A percentile compares a stretch with the other conserved stretches of the same genome.
These are phyloP conservation scores for Leccinum uliginosum DNA, from an alignment of 768 basidiomycete genomes.

Conservation along the genomic window DNA sequence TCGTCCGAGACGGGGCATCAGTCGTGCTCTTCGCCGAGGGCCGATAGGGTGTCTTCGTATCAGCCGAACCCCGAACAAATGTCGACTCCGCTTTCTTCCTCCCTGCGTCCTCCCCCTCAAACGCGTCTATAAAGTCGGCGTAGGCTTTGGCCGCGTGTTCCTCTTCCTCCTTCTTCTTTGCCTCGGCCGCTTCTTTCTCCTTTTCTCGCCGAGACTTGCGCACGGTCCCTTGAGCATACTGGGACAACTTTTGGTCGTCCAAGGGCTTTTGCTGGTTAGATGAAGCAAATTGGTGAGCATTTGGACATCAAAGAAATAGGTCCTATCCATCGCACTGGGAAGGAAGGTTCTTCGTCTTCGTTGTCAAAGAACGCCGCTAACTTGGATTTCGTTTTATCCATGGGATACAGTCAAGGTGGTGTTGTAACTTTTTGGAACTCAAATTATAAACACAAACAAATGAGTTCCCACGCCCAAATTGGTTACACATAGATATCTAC, in stretches of 20 bases:
- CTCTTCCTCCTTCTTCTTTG: slow-evolving; percentile 82
- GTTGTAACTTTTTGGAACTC: background rate
- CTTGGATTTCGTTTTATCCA: slow-evolving; percentile 39
- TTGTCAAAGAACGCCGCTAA: slow-evolving; percentile 82
- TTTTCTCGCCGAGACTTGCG: slow-evolving; percentile 89
- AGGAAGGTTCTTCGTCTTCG: slow-evolving; percentile 80
- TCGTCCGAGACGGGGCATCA: slow-evolving; percentile 30
- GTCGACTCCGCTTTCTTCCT: slow-evolving; percentile 49
- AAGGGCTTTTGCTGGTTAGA: slow-evolving; percentile 75
- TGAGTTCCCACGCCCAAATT: slow-evolving; percentile 23
- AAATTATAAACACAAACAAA: background rate
- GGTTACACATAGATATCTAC: slow-evolving; percentile 43
- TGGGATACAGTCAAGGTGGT: slow-evolving; percentile 9
- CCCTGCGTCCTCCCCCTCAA: slow-evolving; percentile 63
- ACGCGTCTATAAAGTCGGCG: slow-evolving; percentile 80
- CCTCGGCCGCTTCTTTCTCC: slow-evolving; percentile 89
- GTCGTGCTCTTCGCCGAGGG: slow-evolving; percentile 33
- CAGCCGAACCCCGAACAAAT: slow-evolving; percentile 59
- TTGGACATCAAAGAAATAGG: slow-evolving; percentile 46
- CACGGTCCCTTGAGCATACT: slow-evolving; percentile 80
- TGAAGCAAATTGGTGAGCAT: slow-evolving; percentile 57
- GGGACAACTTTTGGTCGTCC: slow-evolving; percentile 80
- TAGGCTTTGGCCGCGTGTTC: slow-evolving; percentile 74
- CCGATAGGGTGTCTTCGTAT: slow-evolving; percentile 35
- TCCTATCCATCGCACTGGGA: slow-evolving; percentile 88